Conservation (phyloP, 2,329 filamentous ascomycete genomes). For the Clarireedia monteithiana region DNA sequence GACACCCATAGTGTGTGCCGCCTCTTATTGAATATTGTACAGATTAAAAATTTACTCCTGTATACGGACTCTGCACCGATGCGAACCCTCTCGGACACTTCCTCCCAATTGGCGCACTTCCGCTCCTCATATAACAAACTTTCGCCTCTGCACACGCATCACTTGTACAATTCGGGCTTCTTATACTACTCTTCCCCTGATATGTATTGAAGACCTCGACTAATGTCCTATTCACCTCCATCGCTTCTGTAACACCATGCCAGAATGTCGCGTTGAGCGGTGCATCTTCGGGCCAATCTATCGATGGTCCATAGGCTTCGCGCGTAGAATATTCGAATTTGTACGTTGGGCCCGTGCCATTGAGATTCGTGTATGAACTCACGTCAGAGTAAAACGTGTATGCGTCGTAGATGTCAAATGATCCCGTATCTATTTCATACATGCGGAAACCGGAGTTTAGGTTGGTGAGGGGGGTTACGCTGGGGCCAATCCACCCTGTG, state of each 20-base stretch:
- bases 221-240: constrained; percentile 43
- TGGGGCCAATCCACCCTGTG: constrained; percentile 44
- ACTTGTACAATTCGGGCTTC: constrained; percentile 44
- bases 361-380: constrained; percentile 34
- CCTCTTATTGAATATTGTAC: too few species aligned
- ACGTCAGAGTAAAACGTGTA: constrained; percentile 47
- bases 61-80: constrained; percentile 33
- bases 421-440: constrained; percentile 46
- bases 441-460: constrained; percentile 45
- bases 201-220: constrained; percentile 42
- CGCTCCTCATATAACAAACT: constrained; percentile 52
- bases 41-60: constrained; percentile 28
- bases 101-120: constrained; percentile 42
- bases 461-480: constrained; percentile 45
- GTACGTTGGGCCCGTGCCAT: constrained; percentile 38
- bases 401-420: constrained; percentile 45
- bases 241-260: constrained; percentile 49
- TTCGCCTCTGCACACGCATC: constrained; percentile 44
- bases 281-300: constrained; percentile 38
- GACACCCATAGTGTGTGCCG: too few species aligned
- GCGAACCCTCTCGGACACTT: constrained; percentile 44
- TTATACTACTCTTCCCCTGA: constrained; percentile 43
- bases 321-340: constrained; percentile 44
- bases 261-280: constrained; percentile 53
- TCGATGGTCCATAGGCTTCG: constrained; percentile 37